Conservation (phyloP, 148 eudicot species). For the Diospyros kaki region DNA sequence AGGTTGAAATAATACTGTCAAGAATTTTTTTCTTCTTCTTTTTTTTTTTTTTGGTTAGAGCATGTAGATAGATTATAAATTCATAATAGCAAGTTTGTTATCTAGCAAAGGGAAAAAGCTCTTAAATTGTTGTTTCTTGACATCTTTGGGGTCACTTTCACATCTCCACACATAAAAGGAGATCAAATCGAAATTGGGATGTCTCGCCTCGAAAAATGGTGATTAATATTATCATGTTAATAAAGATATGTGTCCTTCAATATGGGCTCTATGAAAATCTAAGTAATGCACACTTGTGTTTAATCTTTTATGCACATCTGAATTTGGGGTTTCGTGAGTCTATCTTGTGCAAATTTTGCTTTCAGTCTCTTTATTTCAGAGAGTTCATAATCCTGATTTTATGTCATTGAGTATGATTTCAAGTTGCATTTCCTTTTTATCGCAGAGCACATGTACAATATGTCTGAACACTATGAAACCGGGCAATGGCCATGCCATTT, state of each 20-base stretch:
- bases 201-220: too few relatives aligned
- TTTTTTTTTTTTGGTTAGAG: not conserved
- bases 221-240: not conserved
- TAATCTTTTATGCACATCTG: too few relatives aligned
- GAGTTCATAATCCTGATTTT: not conserved
- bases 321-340: too few relatives aligned
- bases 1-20: not conserved
- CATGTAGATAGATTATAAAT: too few relatives aligned
- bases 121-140: too few relatives aligned
- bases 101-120: too few relatives aligned
- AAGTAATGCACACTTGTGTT: too few relatives aligned
- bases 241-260: not conserved
- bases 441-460: conserved; percentile 17
- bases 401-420: not conserved
- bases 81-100: too few relatives aligned
- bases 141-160: too few relatives aligned
- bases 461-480: conserved; percentile 15
- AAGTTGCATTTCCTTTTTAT: not conserved
- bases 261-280: not conserved
- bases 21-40: not conserved
- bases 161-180: too few relatives aligned
- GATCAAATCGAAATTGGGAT: too few relatives aligned
- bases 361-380: not conserved
- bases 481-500: conserved; percentile 18
- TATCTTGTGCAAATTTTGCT: too few relatives aligned